These are phyloP conservation scores for Coemansia sp. DNA, from an alignment of 192 early-diverging fungal species.

Conservation along the genomic window DNA sequence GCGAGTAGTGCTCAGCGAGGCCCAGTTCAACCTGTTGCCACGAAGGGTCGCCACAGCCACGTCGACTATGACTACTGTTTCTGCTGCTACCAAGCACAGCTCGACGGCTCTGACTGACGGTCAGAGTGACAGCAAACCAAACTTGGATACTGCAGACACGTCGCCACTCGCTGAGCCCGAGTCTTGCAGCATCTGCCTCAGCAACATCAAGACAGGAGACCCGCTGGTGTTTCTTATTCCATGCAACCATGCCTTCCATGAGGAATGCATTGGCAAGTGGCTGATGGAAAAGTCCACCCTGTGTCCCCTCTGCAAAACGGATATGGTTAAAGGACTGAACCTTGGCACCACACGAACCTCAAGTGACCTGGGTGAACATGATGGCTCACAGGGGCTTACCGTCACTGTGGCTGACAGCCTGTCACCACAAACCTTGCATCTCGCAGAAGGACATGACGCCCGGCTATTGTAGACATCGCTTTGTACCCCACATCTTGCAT, in stretches of 20 bases:
- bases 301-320: conserved; percentile 46
- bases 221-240: conserved; percentile 31
- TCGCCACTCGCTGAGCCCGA: conserved; percentile 14
- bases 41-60: conserved; percentile 15
- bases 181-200: conserved; percentile 38
- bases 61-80: background rate
- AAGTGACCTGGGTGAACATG: background rate
- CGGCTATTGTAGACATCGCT: background rate
- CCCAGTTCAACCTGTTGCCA: conserved; percentile 45
- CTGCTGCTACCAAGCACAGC: background rate
- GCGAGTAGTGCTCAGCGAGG: conserved; percentile 28
- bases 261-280: conserved; percentile 39
- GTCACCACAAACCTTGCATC: background rate
- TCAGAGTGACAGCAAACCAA: background rate
- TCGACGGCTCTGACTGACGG: background rate
- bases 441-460: background rate
- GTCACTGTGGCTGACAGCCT: background rate
- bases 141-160: background rate
- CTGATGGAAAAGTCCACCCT: conserved; percentile 38
- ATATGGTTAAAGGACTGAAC: conserved; percentile 34
- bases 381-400: background rate
- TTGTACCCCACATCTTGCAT: background rate
- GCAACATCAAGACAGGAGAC: conserved; percentile 22
- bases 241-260: conserved; percentile 42
- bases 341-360: background rate